Evolutionary conservation across 2,329 filamentous ascomycete genomes (phyloP).

Genomic region (Ophiostoma populinum): DNA sequence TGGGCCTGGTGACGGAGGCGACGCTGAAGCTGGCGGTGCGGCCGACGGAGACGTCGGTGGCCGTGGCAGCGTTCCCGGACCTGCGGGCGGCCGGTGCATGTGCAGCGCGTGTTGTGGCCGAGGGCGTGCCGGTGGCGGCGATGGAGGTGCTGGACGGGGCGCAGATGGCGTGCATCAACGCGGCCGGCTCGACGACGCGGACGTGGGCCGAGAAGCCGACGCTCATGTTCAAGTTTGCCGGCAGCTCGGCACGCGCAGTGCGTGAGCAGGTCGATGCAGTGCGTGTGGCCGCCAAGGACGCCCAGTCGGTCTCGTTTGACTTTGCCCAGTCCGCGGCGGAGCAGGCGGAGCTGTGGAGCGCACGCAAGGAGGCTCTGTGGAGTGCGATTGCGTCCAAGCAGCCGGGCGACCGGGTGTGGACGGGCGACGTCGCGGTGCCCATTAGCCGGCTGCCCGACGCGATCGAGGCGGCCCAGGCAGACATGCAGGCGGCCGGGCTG

Average conservation of each 20-base stretch:
- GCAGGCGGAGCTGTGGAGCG: conserved; percentile 64
- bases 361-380: conserved; percentile 72
- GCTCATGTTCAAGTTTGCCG: conserved; percentile 71
- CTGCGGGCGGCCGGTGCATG: conserved; percentile 62
- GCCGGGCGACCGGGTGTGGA: conserved; percentile 62
- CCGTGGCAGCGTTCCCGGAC: conserved; percentile 42
- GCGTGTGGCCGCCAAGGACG: conserved; percentile 39
- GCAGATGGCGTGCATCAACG: conserved; percentile 60
- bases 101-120: conserved; percentile 61
- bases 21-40: conserved; percentile 72
- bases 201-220: conserved; percentile 58
- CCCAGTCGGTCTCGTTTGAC: conserved; percentile 54
- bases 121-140: conserved; percentile 74
- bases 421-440: conserved; percentile 72
- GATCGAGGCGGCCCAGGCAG: conserved; percentile 61
- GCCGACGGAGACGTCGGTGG: conserved; percentile 65
- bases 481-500: conserved; percentile 51
- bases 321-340: conserved; percentile 55
- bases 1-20: conserved; percentile 82
- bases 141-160: conserved; percentile 85
- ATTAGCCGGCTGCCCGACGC: conserved; percentile 56
- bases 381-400: conserved; percentile 52
- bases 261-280: conserved; percentile 64
- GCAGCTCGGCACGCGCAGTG: conserved; percentile 44
- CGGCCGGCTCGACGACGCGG: conserved; percentile 46